Percentiles rank a stretch among this genome's conserved stretches.
Evolutionary conservation across 257 asterid genomes (phyloP).

Genomic region (Datura wrightii): DNA sequence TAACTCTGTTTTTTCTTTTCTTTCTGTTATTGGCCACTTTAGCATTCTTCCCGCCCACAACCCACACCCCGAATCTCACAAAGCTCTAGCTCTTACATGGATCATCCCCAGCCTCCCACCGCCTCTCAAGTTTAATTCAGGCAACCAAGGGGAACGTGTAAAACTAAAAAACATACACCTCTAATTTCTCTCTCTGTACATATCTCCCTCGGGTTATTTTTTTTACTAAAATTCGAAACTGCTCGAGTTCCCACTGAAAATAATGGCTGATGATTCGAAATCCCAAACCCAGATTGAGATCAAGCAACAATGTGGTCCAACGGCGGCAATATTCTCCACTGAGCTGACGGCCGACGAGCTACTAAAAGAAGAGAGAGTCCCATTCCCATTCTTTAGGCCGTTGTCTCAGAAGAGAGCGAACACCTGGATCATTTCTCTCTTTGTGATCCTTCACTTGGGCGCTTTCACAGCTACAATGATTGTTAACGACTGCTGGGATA

Average conservation of each 20-base stretch:
- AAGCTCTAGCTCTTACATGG: too few relatives aligned
- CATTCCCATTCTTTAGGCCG: conserved; percentile 76
- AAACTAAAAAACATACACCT: too few relatives aligned
- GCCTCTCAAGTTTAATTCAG: too few relatives aligned
- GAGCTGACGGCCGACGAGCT: conserved; percentile 58
- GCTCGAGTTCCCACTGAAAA: neutral
- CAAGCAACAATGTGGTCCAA: conserved; percentile 32
- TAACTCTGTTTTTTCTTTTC: too few relatives aligned
- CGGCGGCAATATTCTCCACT: conserved; percentile 43
- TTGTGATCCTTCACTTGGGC: conserved; percentile 72
- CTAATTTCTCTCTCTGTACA: too few relatives aligned
- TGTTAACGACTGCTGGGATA: conserved; percentile 75
- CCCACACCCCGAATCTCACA: too few relatives aligned
- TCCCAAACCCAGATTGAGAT: conserved; percentile 50
- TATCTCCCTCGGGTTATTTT: too few relatives aligned
- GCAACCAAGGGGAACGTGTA: too few relatives aligned
- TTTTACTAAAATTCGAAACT: too few relatives aligned
- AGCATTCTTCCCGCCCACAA: too few relatives aligned
- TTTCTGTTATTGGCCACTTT: too few relatives aligned
- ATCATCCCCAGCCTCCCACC: too few relatives aligned
- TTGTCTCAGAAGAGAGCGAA: conserved; percentile 65
- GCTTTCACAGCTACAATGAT: conserved; percentile 71
- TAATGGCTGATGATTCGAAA: conserved; percentile 37
- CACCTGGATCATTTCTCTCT: conserved; percentile 75
- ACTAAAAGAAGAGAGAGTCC: conserved; percentile 55